Evolutionary conservation across 2,329 filamentous ascomycete species (phyloP).

Genomic region (Penicillium frequentans): DNA sequence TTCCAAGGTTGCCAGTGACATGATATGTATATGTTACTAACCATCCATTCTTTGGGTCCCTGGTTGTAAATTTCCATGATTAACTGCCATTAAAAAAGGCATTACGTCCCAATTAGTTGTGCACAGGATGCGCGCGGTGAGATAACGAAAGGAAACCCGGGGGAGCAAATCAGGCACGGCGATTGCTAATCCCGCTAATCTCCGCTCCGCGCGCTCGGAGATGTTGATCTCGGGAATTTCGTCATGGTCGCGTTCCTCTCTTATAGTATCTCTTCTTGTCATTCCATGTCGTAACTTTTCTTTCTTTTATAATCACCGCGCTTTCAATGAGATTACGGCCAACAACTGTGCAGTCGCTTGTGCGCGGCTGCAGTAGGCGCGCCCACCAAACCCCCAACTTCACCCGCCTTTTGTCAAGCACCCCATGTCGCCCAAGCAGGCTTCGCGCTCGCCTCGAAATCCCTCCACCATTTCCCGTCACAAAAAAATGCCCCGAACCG

Average conservation of each 20-base stretch:
- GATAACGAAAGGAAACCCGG: neutral
- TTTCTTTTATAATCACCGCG: neutral
- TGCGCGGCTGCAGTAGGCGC: conserved; percentile 14
- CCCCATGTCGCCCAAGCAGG: conserved; percentile 15
- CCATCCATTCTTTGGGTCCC: no score
- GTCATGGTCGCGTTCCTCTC: neutral
- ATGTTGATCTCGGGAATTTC: neutral
- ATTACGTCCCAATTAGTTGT: no score
- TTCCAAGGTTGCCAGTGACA: no score
- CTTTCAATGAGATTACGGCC: neutral
- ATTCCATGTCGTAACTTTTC: neutral
- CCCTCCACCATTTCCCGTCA: conserved; percentile 48
- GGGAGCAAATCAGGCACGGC: neutral
- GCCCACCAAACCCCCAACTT: conserved; percentile 2
- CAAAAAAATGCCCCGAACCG: conserved; percentile 67
- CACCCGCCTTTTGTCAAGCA: conserved; percentile 25
- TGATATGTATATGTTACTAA: no score
- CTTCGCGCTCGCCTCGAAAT: conserved; percentile 34
- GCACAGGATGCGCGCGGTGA: no score
- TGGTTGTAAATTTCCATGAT: no score
- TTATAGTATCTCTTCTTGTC: neutral
- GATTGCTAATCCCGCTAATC: conserved; percentile 16
- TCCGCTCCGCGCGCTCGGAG: conserved; percentile 15
- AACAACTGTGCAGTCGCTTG: conserved; percentile 11
- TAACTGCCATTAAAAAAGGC: no score